Percentiles rank a stretch among this genome's conserved stretches.
Conservation (phyloP, 2,329 filamentous ascomycete genomes). For the Penicillium nordicum region DNA sequence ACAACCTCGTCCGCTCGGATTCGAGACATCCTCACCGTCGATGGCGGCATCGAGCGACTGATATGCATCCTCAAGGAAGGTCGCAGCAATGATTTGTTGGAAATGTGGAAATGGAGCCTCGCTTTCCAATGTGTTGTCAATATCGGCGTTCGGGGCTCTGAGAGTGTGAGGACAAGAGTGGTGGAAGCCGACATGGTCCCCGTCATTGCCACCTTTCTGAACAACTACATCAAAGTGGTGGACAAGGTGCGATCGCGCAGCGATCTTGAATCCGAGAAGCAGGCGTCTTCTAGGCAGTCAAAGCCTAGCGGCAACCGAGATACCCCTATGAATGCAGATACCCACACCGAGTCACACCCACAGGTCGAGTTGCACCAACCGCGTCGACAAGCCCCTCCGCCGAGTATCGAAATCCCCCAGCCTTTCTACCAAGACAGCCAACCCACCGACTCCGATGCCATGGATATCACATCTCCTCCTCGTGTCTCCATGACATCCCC, state of each 20-base stretch:
- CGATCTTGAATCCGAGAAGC: slow-evolving; percentile 68
- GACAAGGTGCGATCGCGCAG: slow-evolving; percentile 86
- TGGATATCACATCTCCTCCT: slow-evolving; percentile 61
- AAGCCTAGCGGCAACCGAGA: slow-evolving; percentile 30
- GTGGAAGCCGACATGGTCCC: slow-evolving; percentile 99
- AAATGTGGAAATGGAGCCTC: slow-evolving; percentile 99
- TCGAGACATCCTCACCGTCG: slow-evolving; percentile 94
- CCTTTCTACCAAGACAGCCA: slow-evolving; percentile 50
- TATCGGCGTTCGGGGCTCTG: slow-evolving; percentile 92
- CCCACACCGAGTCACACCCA: slow-evolving; percentile 55
- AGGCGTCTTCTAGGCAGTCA: slow-evolving; percentile 30
- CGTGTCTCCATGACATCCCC: slow-evolving; percentile 67
- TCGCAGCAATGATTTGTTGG: slow-evolving; percentile 96
- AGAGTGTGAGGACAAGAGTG: slow-evolving; percentile 87
- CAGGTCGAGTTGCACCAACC: slow-evolving; percentile 55
- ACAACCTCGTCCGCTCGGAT: slow-evolving; percentile 97
- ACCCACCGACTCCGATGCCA: slow-evolving; percentile 49
- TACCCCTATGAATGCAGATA: slow-evolving; percentile 47
- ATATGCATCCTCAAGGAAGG: slow-evolving; percentile 98
- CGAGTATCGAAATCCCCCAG: slow-evolving; percentile 74
- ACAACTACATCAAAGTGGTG: slow-evolving; percentile 96
- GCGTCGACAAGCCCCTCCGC: slow-evolving; percentile 77
- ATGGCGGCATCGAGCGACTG: slow-evolving; percentile 94
- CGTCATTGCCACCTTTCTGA: slow-evolving; percentile 94
- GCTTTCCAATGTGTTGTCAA: slow-evolving; percentile 99